Evolutionary conservation across 148 eudicot genomes (phyloP).

Genomic region (Heliosperma pusillum): DNA sequence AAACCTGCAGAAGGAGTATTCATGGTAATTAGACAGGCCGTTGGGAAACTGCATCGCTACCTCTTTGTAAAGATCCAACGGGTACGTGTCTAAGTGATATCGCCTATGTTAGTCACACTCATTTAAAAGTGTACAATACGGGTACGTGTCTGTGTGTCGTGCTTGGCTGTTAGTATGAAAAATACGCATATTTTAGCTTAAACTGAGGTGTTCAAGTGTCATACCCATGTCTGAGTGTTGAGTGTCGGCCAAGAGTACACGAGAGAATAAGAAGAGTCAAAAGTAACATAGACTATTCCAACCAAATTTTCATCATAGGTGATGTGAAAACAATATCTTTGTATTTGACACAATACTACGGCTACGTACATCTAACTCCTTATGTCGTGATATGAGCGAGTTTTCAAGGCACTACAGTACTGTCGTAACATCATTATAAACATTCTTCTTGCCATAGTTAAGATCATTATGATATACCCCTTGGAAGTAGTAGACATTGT

Average conservation of each 20-base stretch:
- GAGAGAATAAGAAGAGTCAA: too few species aligned
- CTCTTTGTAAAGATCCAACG: background rate
- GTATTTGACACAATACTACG: background rate
- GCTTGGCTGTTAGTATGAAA: too few species aligned
- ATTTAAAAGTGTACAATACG: too few species aligned
- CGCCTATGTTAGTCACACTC: too few species aligned
- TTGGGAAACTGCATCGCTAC: background rate
- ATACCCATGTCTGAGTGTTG: too few species aligned
- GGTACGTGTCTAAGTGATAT: too few species aligned
- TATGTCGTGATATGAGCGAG: background rate
- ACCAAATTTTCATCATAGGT: background rate
- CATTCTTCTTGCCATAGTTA: constrained; percentile 3
- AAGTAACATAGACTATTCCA: too few species aligned
- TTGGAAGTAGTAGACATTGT: constrained; percentile 15
- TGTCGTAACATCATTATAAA: background rate
- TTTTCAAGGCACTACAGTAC: background rate
- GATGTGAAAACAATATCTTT: background rate
- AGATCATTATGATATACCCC: background rate
- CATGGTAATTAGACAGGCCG: background rate
- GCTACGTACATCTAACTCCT: background rate
- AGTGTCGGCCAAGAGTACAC: too few species aligned
- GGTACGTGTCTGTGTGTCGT: too few species aligned
- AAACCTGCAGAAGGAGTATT: constrained; percentile 2
- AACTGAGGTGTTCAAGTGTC: too few species aligned
- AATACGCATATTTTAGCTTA: too few species aligned